phyloP scores from a whole-genome alignment of 2,329 filamentous ascomycete species.

The Penicillium frequentans region DNA sequence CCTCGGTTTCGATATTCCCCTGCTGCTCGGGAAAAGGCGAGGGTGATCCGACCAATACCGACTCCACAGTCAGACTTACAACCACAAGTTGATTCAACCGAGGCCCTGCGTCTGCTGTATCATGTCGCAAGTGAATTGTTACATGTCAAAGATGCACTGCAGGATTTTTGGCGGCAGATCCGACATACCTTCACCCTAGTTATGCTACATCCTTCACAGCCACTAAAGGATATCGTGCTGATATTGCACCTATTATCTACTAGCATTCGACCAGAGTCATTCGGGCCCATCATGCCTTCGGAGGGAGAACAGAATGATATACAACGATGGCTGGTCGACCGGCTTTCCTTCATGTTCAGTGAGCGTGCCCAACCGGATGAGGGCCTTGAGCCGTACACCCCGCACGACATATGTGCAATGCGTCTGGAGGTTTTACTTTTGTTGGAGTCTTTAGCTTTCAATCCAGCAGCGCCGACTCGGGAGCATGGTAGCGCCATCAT shows the following conservation, averaged over 20 bases:
- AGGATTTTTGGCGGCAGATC: constrained; percentile 58
- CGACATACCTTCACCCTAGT: constrained; percentile 59
- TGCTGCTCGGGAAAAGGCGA: constrained; percentile 40
- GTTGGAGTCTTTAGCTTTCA: constrained; percentile 43
- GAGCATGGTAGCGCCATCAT: constrained; percentile 63
- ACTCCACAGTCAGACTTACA: constrained; percentile 46
- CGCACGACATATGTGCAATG: constrained; percentile 42
- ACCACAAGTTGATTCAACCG: constrained; percentile 54
- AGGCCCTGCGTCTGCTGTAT: constrained; percentile 56
- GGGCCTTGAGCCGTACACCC: constrained; percentile 40
- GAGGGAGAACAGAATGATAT: constrained; percentile 41
- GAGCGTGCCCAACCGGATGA: constrained; percentile 52
- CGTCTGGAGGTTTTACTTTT: constrained; percentile 47
- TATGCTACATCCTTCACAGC: constrained; percentile 59
- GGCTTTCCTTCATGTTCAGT: constrained; percentile 58
- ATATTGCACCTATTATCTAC: constrained; percentile 57
- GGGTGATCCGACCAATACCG: constrained; percentile 31
- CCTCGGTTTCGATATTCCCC: constrained; percentile 50
- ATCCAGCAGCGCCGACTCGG: constrained; percentile 58
- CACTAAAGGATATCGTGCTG: constrained; percentile 55
- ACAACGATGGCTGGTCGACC: constrained; percentile 54
- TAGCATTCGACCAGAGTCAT: constrained; percentile 53
- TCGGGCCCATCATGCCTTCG: constrained; percentile 53
- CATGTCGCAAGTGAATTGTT: constrained; percentile 52
- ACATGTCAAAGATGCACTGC: constrained; percentile 41